Evolutionary conservation across 805 yeast species (phyloP).

Genomic region (Starmerella scarabaei): DNA sequence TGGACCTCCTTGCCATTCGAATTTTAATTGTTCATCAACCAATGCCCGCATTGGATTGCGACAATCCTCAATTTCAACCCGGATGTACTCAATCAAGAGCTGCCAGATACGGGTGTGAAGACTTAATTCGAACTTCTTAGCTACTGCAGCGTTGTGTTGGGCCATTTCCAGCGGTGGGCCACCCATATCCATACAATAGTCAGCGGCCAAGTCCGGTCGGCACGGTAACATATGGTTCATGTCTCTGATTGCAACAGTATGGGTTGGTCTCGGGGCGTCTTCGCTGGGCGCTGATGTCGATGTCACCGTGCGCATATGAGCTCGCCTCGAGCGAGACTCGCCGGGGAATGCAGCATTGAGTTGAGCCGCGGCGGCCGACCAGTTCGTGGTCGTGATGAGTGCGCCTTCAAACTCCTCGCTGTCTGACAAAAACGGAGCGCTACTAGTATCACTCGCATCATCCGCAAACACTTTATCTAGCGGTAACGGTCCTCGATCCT

Average conservation of each 20-base stretch:
- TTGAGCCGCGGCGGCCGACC: conserved; percentile 16
- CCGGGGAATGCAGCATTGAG: neutral
- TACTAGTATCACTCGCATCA: conserved; percentile 10
- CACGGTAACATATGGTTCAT: conserved; percentile 63
- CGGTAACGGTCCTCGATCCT: conserved; percentile 17
- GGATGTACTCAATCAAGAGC: conserved; percentile 16
- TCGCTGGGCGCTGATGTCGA: conserved; percentile 1
- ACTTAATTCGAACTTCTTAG: conserved; percentile 44
- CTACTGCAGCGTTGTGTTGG: conserved; percentile 55
- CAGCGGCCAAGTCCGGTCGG: conserved; percentile 42
- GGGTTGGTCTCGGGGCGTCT: neutral
- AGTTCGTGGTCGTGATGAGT: conserved; percentile 4
- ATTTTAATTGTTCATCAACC: conserved; percentile 21
- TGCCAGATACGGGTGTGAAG: conserved; percentile 70
- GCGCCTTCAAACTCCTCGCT: conserved; percentile 17
- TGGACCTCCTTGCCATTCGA: conserved; percentile 68
- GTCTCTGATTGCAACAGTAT: conserved; percentile 24
- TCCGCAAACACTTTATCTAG: conserved; percentile 21
- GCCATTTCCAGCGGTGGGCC: conserved; percentile 49
- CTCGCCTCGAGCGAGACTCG: neutral
- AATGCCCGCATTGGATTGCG: conserved; percentile 2
- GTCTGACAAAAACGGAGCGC: conserved; percentile 16
- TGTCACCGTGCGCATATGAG: neutral
- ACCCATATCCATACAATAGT: conserved; percentile 29
- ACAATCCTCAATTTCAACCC: conserved; percentile 3